Conservation (phyloP, 176 grass and related monocot genomes). For the Aegilops bicornis region DNA sequence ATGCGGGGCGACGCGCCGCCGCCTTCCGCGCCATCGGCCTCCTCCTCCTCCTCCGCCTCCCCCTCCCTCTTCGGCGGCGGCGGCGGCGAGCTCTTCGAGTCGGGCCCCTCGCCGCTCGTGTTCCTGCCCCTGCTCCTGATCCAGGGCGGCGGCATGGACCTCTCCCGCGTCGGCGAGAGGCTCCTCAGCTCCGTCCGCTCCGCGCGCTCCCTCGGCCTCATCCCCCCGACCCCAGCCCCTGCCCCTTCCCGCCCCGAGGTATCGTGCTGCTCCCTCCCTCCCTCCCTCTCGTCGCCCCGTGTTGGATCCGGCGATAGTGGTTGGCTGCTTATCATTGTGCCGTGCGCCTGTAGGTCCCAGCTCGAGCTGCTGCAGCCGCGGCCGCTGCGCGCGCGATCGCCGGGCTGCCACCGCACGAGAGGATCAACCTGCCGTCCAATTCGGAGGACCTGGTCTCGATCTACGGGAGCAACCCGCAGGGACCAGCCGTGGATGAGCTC, state of each 20-base stretch:
- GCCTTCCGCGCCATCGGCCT: conserved; percentile 25
- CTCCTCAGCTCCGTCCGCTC: conserved; percentile 97
- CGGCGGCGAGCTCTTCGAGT: conserved; percentile 58
- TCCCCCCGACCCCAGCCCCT: conserved; percentile 39
- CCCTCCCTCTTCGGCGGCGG: conserved; percentile 49
- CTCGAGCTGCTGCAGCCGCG: conserved; percentile 76
- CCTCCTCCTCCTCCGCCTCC: conserved; percentile 8
- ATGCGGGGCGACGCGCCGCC: conserved; percentile 56
- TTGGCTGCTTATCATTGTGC: conserved; percentile 7
- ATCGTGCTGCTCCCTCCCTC: background rate
- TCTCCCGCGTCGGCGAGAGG: conserved; percentile 96
- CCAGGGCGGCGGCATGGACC: conserved; percentile 97
- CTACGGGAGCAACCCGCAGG: conserved; percentile 66
- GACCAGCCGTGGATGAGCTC: conserved; percentile 58
- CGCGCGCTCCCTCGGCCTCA: conserved; percentile 80
- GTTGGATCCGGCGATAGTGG: conserved; percentile 5
- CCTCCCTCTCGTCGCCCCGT: background rate
- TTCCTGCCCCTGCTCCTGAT: conserved; percentile 98
- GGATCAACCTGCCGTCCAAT: conserved; percentile 68
- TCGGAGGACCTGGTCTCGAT: conserved; percentile 78
- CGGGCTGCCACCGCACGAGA: conserved; percentile 71
- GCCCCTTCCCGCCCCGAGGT: conserved; percentile 65
- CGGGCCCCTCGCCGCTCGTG: conserved; percentile 70
- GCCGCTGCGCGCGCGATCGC: conserved; percentile 80
- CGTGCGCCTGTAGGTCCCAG: conserved; percentile 67